phyloP scores from a whole-genome alignment of 2,329 filamentous ascomycete genomes.

The Mycogone perniciosa region DNA sequence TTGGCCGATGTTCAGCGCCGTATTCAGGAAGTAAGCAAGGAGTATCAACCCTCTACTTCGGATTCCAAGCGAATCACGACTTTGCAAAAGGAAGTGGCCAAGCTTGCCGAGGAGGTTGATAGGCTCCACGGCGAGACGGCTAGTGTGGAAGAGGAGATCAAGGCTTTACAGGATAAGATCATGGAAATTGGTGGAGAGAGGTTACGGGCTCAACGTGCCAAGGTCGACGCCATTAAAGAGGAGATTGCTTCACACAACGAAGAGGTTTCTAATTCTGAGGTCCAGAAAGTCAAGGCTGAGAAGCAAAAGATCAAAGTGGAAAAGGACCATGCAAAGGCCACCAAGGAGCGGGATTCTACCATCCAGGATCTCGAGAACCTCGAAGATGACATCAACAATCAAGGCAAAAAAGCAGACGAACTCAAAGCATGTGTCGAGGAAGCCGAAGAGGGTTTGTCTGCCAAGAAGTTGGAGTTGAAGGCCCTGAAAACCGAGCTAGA shows the following conservation, averaged over 20 bases:
- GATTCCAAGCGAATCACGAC: slow-evolving; percentile 68
- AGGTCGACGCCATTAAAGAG: slow-evolving; percentile 82
- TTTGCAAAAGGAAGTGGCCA: slow-evolving; percentile 71
- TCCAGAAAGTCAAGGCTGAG: slow-evolving; percentile 85
- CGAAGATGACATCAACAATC: slow-evolving; percentile 70
- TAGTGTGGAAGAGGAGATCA: slow-evolving; percentile 88
- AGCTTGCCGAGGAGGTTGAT: slow-evolving; percentile 70
- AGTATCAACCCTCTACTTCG: slow-evolving; percentile 72
- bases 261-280: slow-evolving; percentile 77
- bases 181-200: slow-evolving; percentile 97
- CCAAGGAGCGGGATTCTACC: slow-evolving; percentile 69
- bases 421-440: slow-evolving; percentile 70
- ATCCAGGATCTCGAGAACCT: slow-evolving; percentile 68
- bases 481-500: slow-evolving; percentile 80
- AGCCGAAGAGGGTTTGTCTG: slow-evolving; percentile 69
- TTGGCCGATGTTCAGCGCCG: slow-evolving; percentile 77
- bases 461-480: slow-evolving; percentile 74
- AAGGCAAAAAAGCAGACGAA: slow-evolving; percentile 67
- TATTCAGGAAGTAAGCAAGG: slow-evolving; percentile 74
- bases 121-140: slow-evolving; percentile 79
- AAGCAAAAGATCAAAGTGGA: slow-evolving; percentile 85
- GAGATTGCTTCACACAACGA: slow-evolving; percentile 77
- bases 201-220: slow-evolving; percentile 81
- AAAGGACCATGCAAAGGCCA: slow-evolving; percentile 72
- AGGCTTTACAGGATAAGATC: slow-evolving; percentile 87